These are phyloP conservation scores for Rhodotorula graminis DNA, from an alignment of 768 basidiomycete genomes.

Conservation along the genomic window DNA sequence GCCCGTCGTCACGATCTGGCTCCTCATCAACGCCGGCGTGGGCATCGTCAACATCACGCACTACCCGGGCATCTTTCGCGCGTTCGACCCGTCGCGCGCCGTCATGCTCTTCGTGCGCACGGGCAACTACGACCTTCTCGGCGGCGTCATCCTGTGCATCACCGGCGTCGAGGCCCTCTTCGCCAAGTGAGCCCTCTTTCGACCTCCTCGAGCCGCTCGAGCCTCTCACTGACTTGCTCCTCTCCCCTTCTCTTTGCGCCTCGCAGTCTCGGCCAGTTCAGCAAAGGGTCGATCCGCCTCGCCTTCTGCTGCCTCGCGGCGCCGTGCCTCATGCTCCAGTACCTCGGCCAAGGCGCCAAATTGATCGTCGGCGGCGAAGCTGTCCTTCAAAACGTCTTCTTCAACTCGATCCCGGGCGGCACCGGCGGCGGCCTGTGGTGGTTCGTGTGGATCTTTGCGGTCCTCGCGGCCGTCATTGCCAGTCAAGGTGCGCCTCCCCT, in stretches of 20 bases:
- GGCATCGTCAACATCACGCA: conserved; percentile 30
- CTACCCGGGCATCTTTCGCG: conserved; percentile 41
- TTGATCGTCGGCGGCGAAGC: conserved; percentile 55
- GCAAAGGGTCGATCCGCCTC: conserved; percentile 58
- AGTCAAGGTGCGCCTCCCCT: conserved; percentile 36
- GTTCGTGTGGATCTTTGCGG: conserved; percentile 62
- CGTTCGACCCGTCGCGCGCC: conserved; percentile 64
- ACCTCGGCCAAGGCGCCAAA: conserved; percentile 67
- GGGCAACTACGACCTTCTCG: conserved; percentile 57
- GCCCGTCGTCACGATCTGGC: conserved; percentile 60
- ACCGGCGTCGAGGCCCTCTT: conserved; percentile 68
- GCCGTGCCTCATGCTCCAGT: conserved; percentile 60
- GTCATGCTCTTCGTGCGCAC: conserved; percentile 65
- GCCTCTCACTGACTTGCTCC: background rate
- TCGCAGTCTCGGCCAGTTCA: conserved; percentile 63
- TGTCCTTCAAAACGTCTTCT: conserved; percentile 60
- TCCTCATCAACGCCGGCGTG: conserved; percentile 48
- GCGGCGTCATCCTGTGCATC: conserved; percentile 62
- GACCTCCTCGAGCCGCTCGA: background rate
- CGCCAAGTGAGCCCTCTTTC: conserved; percentile 54
- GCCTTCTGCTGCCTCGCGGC: conserved; percentile 54
- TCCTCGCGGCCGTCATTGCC: conserved; percentile 59
- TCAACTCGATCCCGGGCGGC: conserved; percentile 60
- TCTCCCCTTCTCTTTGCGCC: no score
- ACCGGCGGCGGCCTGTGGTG: conserved; percentile 59